Conservation (phyloP, 768 basidiomycete genomes). For the Candolleomyces eurysporus region DNA sequence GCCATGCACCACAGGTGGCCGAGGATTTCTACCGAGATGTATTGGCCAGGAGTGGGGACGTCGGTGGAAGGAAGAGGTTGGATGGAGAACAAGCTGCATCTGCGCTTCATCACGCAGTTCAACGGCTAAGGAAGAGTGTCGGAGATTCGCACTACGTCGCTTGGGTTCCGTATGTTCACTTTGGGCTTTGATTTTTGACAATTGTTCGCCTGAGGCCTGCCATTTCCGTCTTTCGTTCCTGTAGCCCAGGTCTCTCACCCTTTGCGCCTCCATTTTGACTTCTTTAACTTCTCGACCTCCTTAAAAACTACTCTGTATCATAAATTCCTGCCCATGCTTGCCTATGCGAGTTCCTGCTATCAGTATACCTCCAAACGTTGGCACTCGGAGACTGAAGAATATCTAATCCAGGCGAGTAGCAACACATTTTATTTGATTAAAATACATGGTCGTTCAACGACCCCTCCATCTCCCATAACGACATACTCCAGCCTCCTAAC, state of each 20-base stretch:
- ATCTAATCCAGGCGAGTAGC: too few species aligned
- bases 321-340: too few species aligned
- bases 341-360: too few species aligned
- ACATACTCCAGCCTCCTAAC: not conserved
- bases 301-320: too few species aligned
- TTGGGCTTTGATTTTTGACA: not conserved
- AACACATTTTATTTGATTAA: conserved; percentile 1
- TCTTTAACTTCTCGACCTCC: too few species aligned
- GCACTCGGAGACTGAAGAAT: too few species aligned
- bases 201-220: too few species aligned
- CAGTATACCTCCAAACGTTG: too few species aligned
- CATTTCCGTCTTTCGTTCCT: too few species aligned
- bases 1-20: conserved; percentile 11
- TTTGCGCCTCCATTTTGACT: too few species aligned
- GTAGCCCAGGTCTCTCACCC: too few species aligned
- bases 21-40: conserved; percentile 7
- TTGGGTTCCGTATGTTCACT: conserved; percentile 5
- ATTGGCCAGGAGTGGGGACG: not conserved
- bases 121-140: not conserved
- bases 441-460: conserved; percentile 6
- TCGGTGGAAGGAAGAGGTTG: not conserved
- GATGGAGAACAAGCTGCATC: not conserved
- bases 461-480: not conserved
- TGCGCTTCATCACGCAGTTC: conserved; percentile 5
- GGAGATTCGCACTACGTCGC: not conserved